These are phyloP conservation scores for Musa itinerans DNA, from an alignment of 176 grass and related monocot species.

Conservation along the genomic window DNA sequence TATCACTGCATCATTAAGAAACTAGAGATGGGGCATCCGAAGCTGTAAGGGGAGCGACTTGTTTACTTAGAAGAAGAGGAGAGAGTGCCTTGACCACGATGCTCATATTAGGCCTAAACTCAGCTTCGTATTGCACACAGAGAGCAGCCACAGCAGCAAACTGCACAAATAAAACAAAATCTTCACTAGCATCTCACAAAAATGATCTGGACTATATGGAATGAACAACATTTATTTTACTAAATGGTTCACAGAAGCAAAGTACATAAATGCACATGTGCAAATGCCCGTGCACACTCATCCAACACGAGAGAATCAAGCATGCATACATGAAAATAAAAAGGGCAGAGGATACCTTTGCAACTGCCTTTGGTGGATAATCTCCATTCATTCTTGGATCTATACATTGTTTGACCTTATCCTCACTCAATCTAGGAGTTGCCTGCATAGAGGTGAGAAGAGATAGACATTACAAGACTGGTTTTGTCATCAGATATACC, in stretches of 20 bases:
- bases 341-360: slow-evolving; percentile 44
- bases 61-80: slow-evolving; percentile 51
- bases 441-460: slow-evolving; percentile 33
- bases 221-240: neutral
- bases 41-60: slow-evolving; percentile 16
- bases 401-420: slow-evolving; percentile 75
- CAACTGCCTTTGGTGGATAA: slow-evolving; percentile 76
- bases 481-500: neutral
- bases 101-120: slow-evolving; percentile 82
- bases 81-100: slow-evolving; percentile 85
- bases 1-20: neutral
- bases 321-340: slow-evolving; percentile 1
- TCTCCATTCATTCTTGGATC: slow-evolving; percentile 75
- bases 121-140: slow-evolving; percentile 87
- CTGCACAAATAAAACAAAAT: slow-evolving; percentile 30
- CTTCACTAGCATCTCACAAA: neutral
- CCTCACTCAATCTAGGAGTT: slow-evolving; percentile 70
- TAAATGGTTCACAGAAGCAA: too few relatives aligned
- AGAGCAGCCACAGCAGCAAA: slow-evolving; percentile 75
- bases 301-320: neutral
- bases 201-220: neutral
- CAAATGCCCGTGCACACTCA: too few relatives aligned
- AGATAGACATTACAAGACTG: neutral
- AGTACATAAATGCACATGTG: too few relatives aligned
- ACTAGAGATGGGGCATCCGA: slow-evolving; percentile 15